Evolutionary conservation across 2,329 filamentous ascomycete genomes (phyloP).

Genomic region (Xylaria sp.): DNA sequence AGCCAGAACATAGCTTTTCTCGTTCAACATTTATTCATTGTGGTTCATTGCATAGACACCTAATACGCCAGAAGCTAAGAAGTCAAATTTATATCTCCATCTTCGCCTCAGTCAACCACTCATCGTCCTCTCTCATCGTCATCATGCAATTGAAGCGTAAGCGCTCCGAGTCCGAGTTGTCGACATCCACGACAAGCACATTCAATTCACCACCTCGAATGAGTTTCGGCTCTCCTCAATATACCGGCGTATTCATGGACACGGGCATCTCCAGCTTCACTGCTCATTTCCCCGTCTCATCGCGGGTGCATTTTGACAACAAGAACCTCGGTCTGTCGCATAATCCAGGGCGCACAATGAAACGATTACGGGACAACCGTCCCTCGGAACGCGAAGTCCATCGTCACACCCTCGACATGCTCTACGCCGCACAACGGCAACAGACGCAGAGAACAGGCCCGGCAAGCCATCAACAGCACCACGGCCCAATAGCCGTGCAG

Average conservation of each 20-base stretch:
- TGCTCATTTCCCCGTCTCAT: conserved; percentile 47
- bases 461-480: conserved; percentile 23
- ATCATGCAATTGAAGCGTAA: conserved; percentile 71
- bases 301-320: conserved; percentile 40
- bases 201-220: conserved; percentile 55
- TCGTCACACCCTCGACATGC: conserved; percentile 67
- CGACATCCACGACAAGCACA: conserved; percentile 59
- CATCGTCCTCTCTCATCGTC: conserved; percentile 5
- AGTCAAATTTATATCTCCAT: neutral
- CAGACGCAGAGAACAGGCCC: conserved; percentile 38
- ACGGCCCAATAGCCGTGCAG: conserved; percentile 31
- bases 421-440: conserved; percentile 65
- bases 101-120: neutral
- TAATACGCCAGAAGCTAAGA: neutral
- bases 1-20: neutral
- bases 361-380: conserved; percentile 68
- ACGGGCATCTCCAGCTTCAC: conserved; percentile 47
- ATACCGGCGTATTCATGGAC: conserved; percentile 48
- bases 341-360: conserved; percentile 68
- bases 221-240: conserved; percentile 40
- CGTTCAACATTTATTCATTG: neutral
- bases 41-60: neutral
- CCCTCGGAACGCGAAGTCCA: conserved; percentile 67
- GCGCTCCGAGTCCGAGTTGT: conserved; percentile 69
- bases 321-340: conserved; percentile 45